Evolutionary conservation across 148 eudicot species (phyloP), one percentile per base, ranked within the genome.

Genomic region (Cornus suecica): DNA sequence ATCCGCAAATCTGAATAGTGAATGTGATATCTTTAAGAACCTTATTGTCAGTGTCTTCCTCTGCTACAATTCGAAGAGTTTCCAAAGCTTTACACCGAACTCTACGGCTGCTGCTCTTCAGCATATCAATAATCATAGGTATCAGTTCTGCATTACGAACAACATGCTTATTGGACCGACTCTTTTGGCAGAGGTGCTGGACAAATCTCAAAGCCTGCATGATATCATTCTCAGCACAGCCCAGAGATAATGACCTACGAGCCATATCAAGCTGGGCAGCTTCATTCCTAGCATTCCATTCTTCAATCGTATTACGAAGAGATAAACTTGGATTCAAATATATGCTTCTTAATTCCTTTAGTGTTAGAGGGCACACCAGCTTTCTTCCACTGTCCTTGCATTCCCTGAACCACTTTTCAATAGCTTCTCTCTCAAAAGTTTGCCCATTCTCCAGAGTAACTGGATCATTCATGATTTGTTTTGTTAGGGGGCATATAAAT

Each of bases 211-310:
- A 86, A 52, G 91, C 85, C 81, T 81, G 90, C 74, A 92, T 58
- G 70, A 86, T 82, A 34, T 86, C 91, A 74, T 26, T 77, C 77
- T 92, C 97, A 2, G 88, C 77, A 79, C 84, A 73, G 60, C 84
- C 87, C n/a, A 65, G 48, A 72, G 86, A 76, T 63, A 95, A 78
- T 34, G 91, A 88, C 70, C 84, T 85, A 27, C 87, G 84, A 41
- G 94, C 92, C 81, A 86, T 85, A 74, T 91, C 97, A 74, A 95
- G 87, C 82, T 88, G 87, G 72, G 89, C 90, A 30, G 94, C 94
- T 83, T 95, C 99, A 80, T 94, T 93, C 80, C 97, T 94, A 10
- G 92, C 96, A 75, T 87, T 83, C 99, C 99, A 94, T 83, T 94
- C 97, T 82, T 88, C 84, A 72, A 94, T 92, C n/a, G 93, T 89